Base-by-base conservation (phyloP, 345 rosid genomes). In the Cardiospermum halicacabum region DNA sequence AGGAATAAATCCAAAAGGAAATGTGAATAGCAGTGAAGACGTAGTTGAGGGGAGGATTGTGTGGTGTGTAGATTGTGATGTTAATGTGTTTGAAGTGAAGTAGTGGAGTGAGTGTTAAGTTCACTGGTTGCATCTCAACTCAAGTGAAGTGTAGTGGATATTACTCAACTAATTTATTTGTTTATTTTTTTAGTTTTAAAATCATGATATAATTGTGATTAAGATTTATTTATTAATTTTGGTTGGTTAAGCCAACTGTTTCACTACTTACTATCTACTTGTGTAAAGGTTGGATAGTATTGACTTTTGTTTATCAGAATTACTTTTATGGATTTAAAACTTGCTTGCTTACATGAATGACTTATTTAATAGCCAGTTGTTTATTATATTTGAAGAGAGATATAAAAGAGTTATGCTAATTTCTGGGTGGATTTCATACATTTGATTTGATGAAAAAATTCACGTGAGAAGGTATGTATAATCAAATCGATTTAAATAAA, bases 101-200 rank as follows among this genome's bases (percentile, higher is more conserved):
- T 70, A 69, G 82, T 71, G 82, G 84, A 80, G 83, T 77, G 81
- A 81, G 84, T 79, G 53, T 66, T 75, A 77, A 83, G 87, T 67
- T 70, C 80, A 77, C 78, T 74, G 53, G 58, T 56, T 53, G 19
- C 7, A 34, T 4, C 7, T 45, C 18, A 47, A 47, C 42, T 59
- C 55, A 12, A 53, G 39, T 60, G 53, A 47, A 37, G 71, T 72
- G 58, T 53, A 64, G 10, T 51, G 3, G 43, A 57, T 57, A 21
- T 19, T 57, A 57, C 43, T 57, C 61, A 57, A 57, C 59, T 56
- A n/a, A n/a, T n/a, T n/a, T n/a, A n/a, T n/a, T n/a, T n/a, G n/a
- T n/a, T n/a, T n/a, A n/a, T n/a, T n/a, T n/a, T n/a, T n/a, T n/a
- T n/a, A n/a, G n/a, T n/a, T 19, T 12, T 15, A 7, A 43, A 3